phyloP scores from a whole-genome alignment of 352 stramenopile genomes.

The Peronosclerospora sorghi region DNA sequence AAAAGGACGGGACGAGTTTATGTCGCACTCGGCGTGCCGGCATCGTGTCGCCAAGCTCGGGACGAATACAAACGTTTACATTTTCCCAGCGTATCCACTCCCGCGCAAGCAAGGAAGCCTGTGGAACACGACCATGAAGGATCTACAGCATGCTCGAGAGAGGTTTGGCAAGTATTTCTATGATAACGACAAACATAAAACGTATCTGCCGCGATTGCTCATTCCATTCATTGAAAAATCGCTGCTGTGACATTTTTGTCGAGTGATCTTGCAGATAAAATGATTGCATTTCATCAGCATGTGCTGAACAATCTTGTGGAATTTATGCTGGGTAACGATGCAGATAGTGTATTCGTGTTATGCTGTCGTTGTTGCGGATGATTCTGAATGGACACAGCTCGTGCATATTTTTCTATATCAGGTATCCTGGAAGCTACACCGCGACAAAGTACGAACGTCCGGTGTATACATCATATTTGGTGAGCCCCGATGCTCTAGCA shows the following conservation, averaged over 20 bases:
- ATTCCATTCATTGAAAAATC: constrained; percentile 69
- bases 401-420: constrained; percentile 79
- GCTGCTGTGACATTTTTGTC: constrained; percentile 56
- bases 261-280: constrained; percentile 61
- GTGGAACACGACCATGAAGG: constrained; percentile 54
- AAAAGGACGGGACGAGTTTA: constrained; percentile 61
- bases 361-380: constrained; percentile 63
- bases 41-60: constrained; percentile 59
- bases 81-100: constrained; percentile 71
- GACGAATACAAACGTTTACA: constrained; percentile 62
- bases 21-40: constrained; percentile 44
- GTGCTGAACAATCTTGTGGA: constrained; percentile 65
- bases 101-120: constrained; percentile 57
- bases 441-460: constrained; percentile 50
- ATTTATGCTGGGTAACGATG: constrained; percentile 45
- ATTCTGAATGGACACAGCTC: constrained; percentile 68
- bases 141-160: constrained; percentile 47
- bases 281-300: constrained; percentile 71
- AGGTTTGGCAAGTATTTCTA: constrained; percentile 74
- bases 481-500: constrained; percentile 39
- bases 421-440: constrained; percentile 56
- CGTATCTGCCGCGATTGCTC: constrained; percentile 43
- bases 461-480: constrained; percentile 64
- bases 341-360: constrained; percentile 20
- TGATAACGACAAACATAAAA: constrained; percentile 28